Conservation (phyloP, 139 green algal species). For the Haematococcus sp. region DNA sequence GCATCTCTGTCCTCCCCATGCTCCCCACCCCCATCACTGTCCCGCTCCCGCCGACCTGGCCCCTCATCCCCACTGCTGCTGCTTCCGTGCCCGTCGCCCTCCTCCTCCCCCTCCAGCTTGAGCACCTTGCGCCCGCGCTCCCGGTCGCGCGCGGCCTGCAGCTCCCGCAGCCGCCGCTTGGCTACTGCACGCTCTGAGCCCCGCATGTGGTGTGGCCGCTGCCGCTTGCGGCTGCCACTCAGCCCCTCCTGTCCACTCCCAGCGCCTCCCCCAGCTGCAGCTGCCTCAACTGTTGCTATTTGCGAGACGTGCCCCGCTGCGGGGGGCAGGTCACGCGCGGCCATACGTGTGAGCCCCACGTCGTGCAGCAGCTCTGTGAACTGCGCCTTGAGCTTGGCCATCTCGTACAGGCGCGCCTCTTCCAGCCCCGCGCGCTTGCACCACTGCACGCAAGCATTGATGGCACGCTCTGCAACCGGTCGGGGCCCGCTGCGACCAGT, state of each 20-base stretch:
- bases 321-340: background rate
- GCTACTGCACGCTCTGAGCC: conserved; percentile 12
- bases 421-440: conserved; percentile 27
- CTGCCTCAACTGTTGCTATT: no score
- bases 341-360: conserved; percentile 20
- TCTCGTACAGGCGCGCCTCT: conserved; percentile 45
- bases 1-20: background rate
- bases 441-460: conserved; percentile 5
- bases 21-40: background rate
- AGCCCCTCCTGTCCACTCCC: background rate
- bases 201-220: background rate
- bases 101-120: background rate
- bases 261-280: background rate
- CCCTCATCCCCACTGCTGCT: background rate
- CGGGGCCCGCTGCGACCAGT: no score
- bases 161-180: conserved; percentile 26
- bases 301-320: no score
- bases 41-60: no score
- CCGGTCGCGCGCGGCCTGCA: conserved; percentile 29
- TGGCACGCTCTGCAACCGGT: background rate
- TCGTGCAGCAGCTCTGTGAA: conserved; percentile 38
- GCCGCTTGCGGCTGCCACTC: background rate
- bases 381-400: conserved; percentile 41
- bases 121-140: conserved; percentile 28
- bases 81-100: background rate